Conservation (phyloP, 192 early-diverging fungal genomes). For the Powellomyces hirtus region DNA sequence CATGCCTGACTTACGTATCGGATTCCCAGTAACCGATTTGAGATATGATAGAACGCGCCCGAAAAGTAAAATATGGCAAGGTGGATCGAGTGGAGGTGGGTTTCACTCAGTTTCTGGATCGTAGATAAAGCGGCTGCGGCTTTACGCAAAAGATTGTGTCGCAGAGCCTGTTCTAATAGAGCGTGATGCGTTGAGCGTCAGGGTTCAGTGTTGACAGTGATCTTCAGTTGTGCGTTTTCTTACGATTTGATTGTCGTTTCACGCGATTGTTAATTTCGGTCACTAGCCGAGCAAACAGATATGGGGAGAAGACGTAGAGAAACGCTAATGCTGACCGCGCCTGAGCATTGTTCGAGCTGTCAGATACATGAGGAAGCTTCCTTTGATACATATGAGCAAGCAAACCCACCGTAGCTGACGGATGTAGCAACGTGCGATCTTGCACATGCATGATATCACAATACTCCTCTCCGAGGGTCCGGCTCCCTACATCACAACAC, state of each 20-base stretch:
- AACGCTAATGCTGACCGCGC: conserved; percentile 18
- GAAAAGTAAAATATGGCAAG: conserved; percentile 87
- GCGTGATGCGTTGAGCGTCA: no score
- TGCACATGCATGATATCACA: conserved; percentile 78
- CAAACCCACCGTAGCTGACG: not conserved
- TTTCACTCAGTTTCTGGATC: not conserved
- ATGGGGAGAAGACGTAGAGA: conserved; percentile 25
- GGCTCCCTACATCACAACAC: conserved; percentile 51
- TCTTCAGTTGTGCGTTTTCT: no score
- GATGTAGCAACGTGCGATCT: not conserved
- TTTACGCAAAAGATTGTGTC: no score
- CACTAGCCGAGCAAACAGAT: not conserved
- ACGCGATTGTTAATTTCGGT: not conserved
- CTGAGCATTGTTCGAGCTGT: not conserved
- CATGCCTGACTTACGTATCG: conserved; percentile 64
- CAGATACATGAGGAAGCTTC: no score
- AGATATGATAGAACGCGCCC: conserved; percentile 77
- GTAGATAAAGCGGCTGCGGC: not conserved
- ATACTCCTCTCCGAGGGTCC: conserved; percentile 95
- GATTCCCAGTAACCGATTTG: conserved; percentile 76
- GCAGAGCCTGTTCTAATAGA: no score
- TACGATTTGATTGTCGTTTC: not conserved
- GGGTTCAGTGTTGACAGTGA: no score
- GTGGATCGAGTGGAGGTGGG: conserved; percentile 52
- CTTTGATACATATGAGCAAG: not conserved